Percentiles rank a stretch among this genome's conserved stretches.
Conservation (phyloP, 768 basidiomycete species). For the Daedalea quercina region DNA sequence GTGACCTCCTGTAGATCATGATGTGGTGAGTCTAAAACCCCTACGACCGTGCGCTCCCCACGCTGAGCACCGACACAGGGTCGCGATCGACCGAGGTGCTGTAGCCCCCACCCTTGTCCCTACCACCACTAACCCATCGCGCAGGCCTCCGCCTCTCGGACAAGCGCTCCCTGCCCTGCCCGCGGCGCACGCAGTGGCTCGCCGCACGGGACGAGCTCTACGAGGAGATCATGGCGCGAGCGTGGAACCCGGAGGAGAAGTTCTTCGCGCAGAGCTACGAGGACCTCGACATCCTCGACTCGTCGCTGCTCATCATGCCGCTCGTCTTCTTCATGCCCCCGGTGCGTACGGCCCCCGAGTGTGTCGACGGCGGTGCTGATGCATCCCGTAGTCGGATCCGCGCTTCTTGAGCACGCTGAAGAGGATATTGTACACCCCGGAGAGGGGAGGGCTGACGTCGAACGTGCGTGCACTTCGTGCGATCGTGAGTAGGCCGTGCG, state of each 20-base stretch:
- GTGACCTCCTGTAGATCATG: conserved; percentile 71
- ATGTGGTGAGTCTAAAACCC: conserved; percentile 54
- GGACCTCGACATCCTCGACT: conserved; percentile 73
- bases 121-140: background rate
- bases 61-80: conserved; percentile 43
- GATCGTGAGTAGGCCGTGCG: background rate
- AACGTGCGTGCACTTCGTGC: conserved; percentile 44
- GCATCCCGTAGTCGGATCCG: conserved; percentile 60
- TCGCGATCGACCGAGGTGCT: conserved; percentile 87
- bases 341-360: conserved; percentile 32
- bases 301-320: conserved; percentile 88
- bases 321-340: conserved; percentile 87
- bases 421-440: conserved; percentile 78
- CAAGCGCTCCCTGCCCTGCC: conserved; percentile 89
- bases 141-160: conserved; percentile 83
- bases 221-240: conserved; percentile 88
- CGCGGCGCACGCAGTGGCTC: conserved; percentile 64
- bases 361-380: background rate
- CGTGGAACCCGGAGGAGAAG: conserved; percentile 67
- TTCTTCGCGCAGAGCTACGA: conserved; percentile 91
- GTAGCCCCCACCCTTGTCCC: conserved; percentile 2
- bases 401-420: conserved; percentile 83
- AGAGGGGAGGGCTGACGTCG: conserved; percentile 85
- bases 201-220: conserved; percentile 76
- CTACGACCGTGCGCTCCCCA: background rate